Conservation (phyloP, 805 yeast species). For the Lipomyces kockii region DNA sequence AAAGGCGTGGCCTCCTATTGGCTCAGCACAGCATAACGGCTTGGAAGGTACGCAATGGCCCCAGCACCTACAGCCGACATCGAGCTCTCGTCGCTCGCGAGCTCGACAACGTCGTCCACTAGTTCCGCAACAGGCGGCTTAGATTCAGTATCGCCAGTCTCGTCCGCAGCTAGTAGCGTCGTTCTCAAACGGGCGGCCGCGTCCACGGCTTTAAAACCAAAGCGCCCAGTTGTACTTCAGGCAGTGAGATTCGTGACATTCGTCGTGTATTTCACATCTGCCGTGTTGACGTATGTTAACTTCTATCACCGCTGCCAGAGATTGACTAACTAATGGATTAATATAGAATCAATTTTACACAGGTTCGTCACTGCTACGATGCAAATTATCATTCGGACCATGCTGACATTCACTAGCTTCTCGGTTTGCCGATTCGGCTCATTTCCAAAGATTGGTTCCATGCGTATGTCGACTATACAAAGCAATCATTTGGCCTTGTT, state of each 20-base stretch:
- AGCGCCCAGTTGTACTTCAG: slow-evolving; percentile 23
- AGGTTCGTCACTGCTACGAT: slow-evolving; percentile 12
- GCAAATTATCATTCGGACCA: slow-evolving; percentile 2
- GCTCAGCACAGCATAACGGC: not conserved
- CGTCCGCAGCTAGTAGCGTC: slow-evolving; percentile 12
- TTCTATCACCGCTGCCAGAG: not conserved
- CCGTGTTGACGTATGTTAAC: slow-evolving; percentile 27
- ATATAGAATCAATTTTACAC: slow-evolving; percentile 31
- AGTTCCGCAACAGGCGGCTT: slow-evolving; percentile 3
- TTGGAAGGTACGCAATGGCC: not conserved
- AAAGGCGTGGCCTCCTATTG: not conserved
- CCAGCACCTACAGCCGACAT: slow-evolving; percentile 17
- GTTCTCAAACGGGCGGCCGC: slow-evolving; percentile 13
- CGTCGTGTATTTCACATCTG: slow-evolving; percentile 27
- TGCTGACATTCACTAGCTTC: slow-evolving; percentile 12
- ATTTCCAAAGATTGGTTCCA: slow-evolving; percentile 39
- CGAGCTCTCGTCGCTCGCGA: slow-evolving; percentile 20
- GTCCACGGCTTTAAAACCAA: slow-evolving; percentile 13
- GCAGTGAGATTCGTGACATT: slow-evolving; percentile 28
- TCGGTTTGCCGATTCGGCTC: slow-evolving; percentile 43
- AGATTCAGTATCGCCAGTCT: not conserved
- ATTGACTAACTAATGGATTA: not conserved
- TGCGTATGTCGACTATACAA: slow-evolving; percentile 44
- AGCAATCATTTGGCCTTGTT: slow-evolving; percentile 44
- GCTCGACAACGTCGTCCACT: slow-evolving; percentile 6